These are phyloP conservation scores for Lablab purpureus DNA, from an alignment of 306 rosid species.

Conservation along the genomic window DNA sequence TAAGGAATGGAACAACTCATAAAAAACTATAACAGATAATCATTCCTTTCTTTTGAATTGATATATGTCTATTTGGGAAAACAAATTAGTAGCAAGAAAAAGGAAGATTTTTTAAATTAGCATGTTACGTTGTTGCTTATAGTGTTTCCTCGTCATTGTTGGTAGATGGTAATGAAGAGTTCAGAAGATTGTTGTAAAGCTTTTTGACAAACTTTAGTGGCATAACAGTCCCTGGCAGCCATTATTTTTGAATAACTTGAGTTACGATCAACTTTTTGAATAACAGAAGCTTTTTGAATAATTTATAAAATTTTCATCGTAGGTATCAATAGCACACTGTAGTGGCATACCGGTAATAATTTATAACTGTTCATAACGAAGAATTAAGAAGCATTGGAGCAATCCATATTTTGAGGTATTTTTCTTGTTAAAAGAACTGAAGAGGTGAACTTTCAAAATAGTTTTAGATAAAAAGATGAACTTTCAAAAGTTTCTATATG, in stretches of 20 bases:
- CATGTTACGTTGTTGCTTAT: constrained; percentile 15
- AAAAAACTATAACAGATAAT: constrained; percentile 12
- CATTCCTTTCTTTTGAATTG: constrained; percentile 33
- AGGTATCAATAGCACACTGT: background rate
- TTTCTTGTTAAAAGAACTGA: no score
- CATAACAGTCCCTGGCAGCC: background rate
- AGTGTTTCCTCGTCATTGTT: constrained; percentile 32
- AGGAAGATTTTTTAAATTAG: background rate
- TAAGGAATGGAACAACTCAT: constrained; percentile 19
- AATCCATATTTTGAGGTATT: no score
- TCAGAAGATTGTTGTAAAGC: constrained; percentile 10
- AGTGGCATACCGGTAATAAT: background rate
- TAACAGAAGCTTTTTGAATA: constrained; percentile 7
- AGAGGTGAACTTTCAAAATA: no score
- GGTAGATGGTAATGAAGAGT: constrained; percentile 29
- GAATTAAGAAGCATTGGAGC: no score
- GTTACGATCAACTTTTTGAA: background rate
- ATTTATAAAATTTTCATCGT: constrained; percentile 1
- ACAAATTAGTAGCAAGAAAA: background rate
- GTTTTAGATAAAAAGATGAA: no score
- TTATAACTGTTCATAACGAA: no score
- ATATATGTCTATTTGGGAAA: constrained; percentile 12
- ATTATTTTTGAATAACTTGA: background rate
- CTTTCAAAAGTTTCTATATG: no score
- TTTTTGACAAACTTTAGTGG: background rate